Conservation (phyloP, 2,329 filamentous ascomycete species). For the Aspergillus sp. region DNA sequence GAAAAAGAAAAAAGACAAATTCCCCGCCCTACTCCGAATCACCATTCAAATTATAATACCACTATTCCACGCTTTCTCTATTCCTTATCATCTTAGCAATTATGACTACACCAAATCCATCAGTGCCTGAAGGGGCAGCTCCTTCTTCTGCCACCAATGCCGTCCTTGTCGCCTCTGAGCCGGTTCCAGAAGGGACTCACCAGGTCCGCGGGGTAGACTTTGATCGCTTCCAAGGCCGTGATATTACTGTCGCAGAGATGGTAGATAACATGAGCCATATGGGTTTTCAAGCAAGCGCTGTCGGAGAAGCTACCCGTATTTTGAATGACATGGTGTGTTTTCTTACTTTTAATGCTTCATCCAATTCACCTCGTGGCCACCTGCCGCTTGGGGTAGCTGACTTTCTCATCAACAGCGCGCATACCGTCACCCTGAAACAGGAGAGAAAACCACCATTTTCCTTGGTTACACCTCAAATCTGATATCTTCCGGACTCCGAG, state of each 20-base stretch:
- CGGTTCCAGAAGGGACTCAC: constrained; percentile 71
- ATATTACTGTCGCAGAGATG: constrained; percentile 81
- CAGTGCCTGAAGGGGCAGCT: constrained; percentile 29
- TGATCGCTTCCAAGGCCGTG: constrained; percentile 64
- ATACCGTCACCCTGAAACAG: constrained; percentile 76
- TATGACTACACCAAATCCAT: neutral
- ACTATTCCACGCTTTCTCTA: neutral
- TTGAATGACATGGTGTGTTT: constrained; percentile 84
- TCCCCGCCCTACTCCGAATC: too few relatives aligned
- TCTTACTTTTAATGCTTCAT: neutral
- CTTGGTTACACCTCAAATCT: constrained; percentile 96
- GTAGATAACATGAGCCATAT: constrained; percentile 77
- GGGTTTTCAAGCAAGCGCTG: constrained; percentile 76
- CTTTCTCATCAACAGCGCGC: constrained; percentile 52
- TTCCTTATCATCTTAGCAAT: neutral
- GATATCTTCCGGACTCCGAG: constrained; percentile 90
- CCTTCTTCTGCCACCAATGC: constrained; percentile 67
- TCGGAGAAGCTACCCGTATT: constrained; percentile 82
- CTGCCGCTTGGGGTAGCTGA: constrained; percentile 5
- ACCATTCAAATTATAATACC: too few relatives aligned
- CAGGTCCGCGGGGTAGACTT: constrained; percentile 91
- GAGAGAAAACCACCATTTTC: constrained; percentile 83
- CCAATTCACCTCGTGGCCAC: too few relatives aligned
- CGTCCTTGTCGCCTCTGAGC: constrained; percentile 77
- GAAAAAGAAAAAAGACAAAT: constrained; percentile 1